These are phyloP conservation scores for Alternaria novae-zelandiae DNA, from an alignment of 2,329 filamentous ascomycete genomes.

Conservation along the genomic window DNA sequence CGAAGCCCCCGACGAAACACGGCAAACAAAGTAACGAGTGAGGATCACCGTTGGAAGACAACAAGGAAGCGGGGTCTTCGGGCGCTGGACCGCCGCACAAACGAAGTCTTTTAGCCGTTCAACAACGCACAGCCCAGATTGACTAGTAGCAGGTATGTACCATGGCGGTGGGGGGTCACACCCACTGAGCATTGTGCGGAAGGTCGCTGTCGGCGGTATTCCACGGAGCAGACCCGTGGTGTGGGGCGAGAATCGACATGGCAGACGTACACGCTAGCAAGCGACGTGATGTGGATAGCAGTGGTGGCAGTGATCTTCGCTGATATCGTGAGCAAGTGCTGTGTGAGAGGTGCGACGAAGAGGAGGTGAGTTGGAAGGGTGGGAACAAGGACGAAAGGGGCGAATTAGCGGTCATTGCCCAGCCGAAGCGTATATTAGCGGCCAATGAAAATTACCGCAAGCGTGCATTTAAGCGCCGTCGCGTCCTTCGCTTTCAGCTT, in stretches of 20 bases:
- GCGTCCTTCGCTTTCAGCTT: conserved; percentile 15
- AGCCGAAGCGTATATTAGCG: conserved; percentile 20
- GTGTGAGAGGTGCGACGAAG: background rate
- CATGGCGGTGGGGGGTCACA: conserved; percentile 9
- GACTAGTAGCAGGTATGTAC: conserved; percentile 3
- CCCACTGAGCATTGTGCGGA: conserved; percentile 1
- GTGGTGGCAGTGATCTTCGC: conserved; percentile 17
- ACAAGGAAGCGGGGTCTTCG: conserved; percentile 4
- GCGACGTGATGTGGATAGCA: background rate
- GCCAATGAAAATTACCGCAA: conserved; percentile 21
- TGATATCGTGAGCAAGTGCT: background rate
- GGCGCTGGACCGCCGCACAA: background rate
- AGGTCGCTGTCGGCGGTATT: conserved; percentile 5
- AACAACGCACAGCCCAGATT: conserved; percentile 13
- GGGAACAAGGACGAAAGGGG: conserved; percentile 13
- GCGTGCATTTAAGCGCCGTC: conserved; percentile 41
- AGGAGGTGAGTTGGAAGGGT: conserved; percentile 12
- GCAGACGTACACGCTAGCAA: conserved; percentile 1
- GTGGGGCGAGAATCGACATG: conserved; percentile 6
- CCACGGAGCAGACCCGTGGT: conserved; percentile 1
- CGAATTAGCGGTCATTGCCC: conserved; percentile 30
- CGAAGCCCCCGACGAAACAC: background rate
- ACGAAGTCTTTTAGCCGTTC: conserved; percentile 19
- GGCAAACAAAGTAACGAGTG: background rate
- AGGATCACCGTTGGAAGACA: conserved; percentile 2